Base-by-base conservation (phyloP, 495 filamentous ascomycete species). In the Hypoxylon fuscum region DNA sequence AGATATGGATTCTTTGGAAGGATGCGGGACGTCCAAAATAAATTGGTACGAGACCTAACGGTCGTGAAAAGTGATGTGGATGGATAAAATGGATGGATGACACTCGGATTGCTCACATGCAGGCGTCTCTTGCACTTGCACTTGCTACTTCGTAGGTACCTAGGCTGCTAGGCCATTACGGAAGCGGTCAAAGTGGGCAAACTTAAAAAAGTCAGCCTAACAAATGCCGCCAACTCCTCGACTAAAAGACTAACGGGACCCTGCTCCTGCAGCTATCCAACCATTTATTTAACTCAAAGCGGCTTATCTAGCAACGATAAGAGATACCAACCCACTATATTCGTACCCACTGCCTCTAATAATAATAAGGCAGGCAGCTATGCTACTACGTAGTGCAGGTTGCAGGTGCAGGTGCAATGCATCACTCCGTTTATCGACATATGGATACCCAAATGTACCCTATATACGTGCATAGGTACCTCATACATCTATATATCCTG, bases 101-200 rank as follows among this genome's bases (percentile, higher is more conserved):
- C 44, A 25, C 50, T 21, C 31, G 38, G 15, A 37, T 55, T 59
- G 65, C 60, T 68, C 65, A 68, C 65, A 68, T 68, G 65, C 59
- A 51, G 59, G 12, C 50, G 35, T 55, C 49, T 12, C 55, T 54
- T 60, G 51, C 17, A n/a, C n/a, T n/a, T n/a, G n/a, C n/a, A n/a
- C n/a, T n/a, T n/a, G n/a, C n/a, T n/a, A n/a, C n/a, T 11, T n/a
- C 14, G 25, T 27, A 29, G 20, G 8, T 45, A 23, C 15, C 40
- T 10, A 20, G 34, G 46, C 43, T n/a, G n/a, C n/a, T n/a, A n/a
- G n/a, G n/a, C n/a, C n/a, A 37, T 46, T 55, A 56, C 63, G 63
- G 57, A 66, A 68, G 64, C 64, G 64, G 64, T 59, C 59, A 59
- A 67, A 54, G 53, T 59, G 61, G 61, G n/a, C 2, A 5, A 3